Percentiles rank a stretch among this genome's conserved stretches.
Evolutionary conservation across 192 early-diverging fungal species (phyloP).

Genomic region (Gryganskiella cystojenkinii): DNA sequence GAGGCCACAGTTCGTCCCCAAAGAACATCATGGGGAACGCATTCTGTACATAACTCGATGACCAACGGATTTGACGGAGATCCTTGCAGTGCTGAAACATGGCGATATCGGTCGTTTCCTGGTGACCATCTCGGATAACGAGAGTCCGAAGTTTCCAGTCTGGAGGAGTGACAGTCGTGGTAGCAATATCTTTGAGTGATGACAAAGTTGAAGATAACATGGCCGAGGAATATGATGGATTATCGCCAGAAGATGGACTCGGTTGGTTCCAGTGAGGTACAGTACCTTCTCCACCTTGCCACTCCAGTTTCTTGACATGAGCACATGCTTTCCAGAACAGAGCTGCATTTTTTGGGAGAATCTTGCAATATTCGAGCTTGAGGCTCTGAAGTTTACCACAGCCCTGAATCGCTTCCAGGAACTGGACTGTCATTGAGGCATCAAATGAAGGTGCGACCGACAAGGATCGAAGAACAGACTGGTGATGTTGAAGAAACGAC

Average conservation of each 20-base stretch:
- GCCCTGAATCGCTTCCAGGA: background rate
- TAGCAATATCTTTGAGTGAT: too few species aligned
- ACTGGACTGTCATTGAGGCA: background rate
- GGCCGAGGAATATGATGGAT: too few species aligned
- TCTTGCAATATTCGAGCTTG: background rate
- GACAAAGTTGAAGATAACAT: too few species aligned
- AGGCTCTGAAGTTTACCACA: background rate
- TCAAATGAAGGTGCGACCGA: background rate
- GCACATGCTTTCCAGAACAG: slow-evolving; percentile 2
- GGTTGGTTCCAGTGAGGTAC: background rate
- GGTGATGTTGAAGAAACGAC: too few species aligned
- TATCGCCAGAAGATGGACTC: background rate
- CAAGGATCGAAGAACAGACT: background rate
- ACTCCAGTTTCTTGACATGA: background rate
- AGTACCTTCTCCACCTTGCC: background rate
- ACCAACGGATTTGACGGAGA: background rate
- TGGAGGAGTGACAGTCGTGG: too few species aligned
- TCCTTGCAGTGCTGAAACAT: background rate
- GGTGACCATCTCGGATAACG: too few species aligned
- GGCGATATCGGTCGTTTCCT: too few species aligned
- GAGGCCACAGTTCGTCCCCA: background rate
- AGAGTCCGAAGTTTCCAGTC: too few species aligned
- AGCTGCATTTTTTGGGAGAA: background rate
- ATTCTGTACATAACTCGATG: background rate
- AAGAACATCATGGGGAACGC: background rate